Base-by-base conservation (phyloP, 305 asterid genomes). In the Fraxinus latifolia region DNA sequence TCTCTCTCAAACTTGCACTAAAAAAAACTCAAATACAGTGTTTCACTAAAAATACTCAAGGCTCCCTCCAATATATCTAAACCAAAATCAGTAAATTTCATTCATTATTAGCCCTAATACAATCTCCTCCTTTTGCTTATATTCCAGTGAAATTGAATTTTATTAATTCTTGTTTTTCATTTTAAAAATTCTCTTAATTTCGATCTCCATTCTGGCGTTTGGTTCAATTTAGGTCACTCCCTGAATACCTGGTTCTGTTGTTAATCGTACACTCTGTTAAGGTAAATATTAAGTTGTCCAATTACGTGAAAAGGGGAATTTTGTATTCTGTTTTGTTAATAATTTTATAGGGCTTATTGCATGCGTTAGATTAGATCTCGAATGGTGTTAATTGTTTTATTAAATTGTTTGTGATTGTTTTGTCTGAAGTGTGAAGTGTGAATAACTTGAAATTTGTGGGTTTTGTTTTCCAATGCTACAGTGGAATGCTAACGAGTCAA, bases 401-500 rank as follows among this genome's bases (percentile, higher is more conserved):
- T 21, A 74, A 31, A 74, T 37, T 74, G 84, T 58, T 19, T 73
- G 2, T 68, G 76, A 25, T 78, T 88, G 44, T 74, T 76, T 53
- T 77, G 55, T 0, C 62, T 85, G 17, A 27, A 73, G 80, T 80
- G 44, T 68, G 84, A 42, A 88, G 85, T 86, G 80, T 79, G 60
- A 44, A 76, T 79, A 73, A 80, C 83, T 86, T 27, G 78, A 36
- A 62, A 58, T 58, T 83, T 76, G 82, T 80, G 88, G 87, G 79
- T 84, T 89, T 84, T 86, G 84, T 85, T 83, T 78, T 84, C 82
- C 84, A 83, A 87, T 90, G 93, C 70, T 84, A 86, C 93, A 92
- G 97, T 92, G 92, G 80, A 86, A 89, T 89, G 89, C 87, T 90
- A 85, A 85, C 89, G 95, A 92, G 87, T 80, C 90, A 76, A 90